Evolutionary conservation across 352 stramenopile genomes (phyloP), one percentile per base, ranked within the genome.

Genomic region (Paralagenidium karlingii): DNA sequence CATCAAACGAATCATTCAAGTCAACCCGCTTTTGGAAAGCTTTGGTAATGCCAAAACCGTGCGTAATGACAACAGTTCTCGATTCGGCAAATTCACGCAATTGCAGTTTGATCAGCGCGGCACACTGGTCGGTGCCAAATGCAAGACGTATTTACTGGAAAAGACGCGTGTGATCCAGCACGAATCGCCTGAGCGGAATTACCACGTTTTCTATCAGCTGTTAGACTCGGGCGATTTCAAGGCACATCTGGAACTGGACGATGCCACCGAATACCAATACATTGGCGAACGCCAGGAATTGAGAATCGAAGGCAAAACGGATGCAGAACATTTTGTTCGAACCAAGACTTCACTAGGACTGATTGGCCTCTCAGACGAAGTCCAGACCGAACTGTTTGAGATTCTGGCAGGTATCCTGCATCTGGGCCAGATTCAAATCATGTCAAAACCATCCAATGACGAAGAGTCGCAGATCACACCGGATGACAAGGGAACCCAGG

Each of bases 11-110:
- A 96, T 99, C 38, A 81, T 99, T 19, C 90, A 96, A 41, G 94
- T 94, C 15, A 99, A 98, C 64, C 95, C 96, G n/a, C 69, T 99
- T 31, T 69, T 99, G 2, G 96, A 99, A 68, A 90, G 86, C 9
- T 99, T 99, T 61, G 96, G 96, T 53, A 99, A 99, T 58, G 93
- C 94, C 44, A 94, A 96, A 54, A 98, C 94, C 0, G 68, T 97
- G 12, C 68, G 94, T n/a, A 98, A 98, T 63, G 86, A 98, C 66
- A 98, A 98, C 56, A 97, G 84, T 21, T 85, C 56, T 52, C 80
- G 94, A 24, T 98, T 98, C 60, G 94, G 94, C 38, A 98, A 98
- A 55, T 98, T 96, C 53, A 98, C 96, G 53, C 80, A 98, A 53
- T 73, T 98, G 19, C 69, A 94, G 41, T 98, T 98, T 49, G 80